Base-by-base conservation (phyloP, 2,329 filamentous ascomycete species). In the Trichoderma harzianum region DNA sequence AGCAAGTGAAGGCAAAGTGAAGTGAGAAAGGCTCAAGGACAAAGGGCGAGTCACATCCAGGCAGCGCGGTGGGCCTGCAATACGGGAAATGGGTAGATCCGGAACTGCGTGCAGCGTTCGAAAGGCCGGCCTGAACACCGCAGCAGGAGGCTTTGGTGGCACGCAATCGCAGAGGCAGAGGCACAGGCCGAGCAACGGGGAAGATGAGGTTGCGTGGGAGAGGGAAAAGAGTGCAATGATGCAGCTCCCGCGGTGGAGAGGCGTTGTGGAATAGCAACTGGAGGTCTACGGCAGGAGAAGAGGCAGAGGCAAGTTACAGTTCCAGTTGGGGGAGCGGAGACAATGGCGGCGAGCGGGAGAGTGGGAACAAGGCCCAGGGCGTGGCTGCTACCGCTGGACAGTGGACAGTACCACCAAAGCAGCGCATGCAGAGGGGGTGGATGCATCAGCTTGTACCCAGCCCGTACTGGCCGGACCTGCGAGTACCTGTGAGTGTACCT, bases 251-350 rank as follows among this genome's bases (percentile, higher is more conserved):
- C 60, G 34, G 66, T 32, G 58, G 71, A 73, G 66, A 65, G 68
- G 66, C 69, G 62, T 63, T 18, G 55, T 58, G 26, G 28, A 30
- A 30, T 58, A 30, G 28, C 39, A 43, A 30, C 11, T 34, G 57
- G 18, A 60, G n/a, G 57, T 34, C 28, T 18, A 18, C 21, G 36
- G 36, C 60, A 47, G 60, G 70, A 64, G 66, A 66, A 64, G 74
- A 70, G 72, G 65, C 64, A 72, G 76, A 75, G 73, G 73, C 76
- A 76, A 78, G 62, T 43, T 68, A 66, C 64, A 60, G 57, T 60
- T 67, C 71, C 71, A 78, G 77, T 76, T 77, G 77, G 76, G 75
- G 76, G 76, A 75, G 78, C 77, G 77, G 78, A 79, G 78, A 78
- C 76, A 76, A 76, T 78, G 76, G 77, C 75, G 75, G 75, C 74